These are phyloP conservation scores for Aspergillus intermedius DNA, from an alignment of 2,329 filamentous ascomycete genomes.

Conservation along the genomic window DNA sequence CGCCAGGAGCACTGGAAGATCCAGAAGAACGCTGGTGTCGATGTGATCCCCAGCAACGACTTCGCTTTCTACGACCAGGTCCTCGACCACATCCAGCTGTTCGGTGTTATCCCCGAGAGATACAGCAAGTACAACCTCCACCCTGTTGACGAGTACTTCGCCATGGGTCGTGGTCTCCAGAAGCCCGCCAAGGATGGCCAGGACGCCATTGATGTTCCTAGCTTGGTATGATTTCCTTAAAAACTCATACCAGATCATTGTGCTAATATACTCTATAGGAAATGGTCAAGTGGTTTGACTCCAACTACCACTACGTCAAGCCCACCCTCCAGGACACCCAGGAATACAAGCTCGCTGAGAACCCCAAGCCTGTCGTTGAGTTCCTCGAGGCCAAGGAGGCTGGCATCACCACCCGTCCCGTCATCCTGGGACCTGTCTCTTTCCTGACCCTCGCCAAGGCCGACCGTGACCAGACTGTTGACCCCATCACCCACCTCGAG, in stretches of 20 bases:
- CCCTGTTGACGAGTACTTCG: slow-evolving; percentile 94
- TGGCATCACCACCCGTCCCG: slow-evolving; percentile 85
- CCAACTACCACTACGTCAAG: slow-evolving; percentile 99
- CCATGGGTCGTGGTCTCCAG: slow-evolving; percentile 98
- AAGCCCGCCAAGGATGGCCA: slow-evolving; percentile 56
- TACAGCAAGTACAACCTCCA: slow-evolving; percentile 88
- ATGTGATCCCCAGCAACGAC: slow-evolving; percentile 98
- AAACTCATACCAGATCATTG: not conserved
- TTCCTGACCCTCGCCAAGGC: slow-evolving; percentile 98
- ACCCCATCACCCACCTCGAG: slow-evolving; percentile 88
- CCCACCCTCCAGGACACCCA: slow-evolving; percentile 96
- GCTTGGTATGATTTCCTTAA: slow-evolving; percentile 50
- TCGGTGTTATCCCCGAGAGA: slow-evolving; percentile 85
- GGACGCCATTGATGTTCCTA: slow-evolving; percentile 72
- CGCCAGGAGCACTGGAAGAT: slow-evolving; percentile 98
- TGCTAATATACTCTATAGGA: slow-evolving; percentile 46
- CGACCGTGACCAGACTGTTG: slow-evolving; percentile 86
- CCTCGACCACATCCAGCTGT: slow-evolving; percentile 95
- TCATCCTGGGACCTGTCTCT: slow-evolving; percentile 90
- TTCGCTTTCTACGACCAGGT: slow-evolving; percentile 99
- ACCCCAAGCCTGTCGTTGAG: slow-evolving; percentile 89
- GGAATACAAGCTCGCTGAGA: slow-evolving; percentile 79
- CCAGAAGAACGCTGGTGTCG: slow-evolving; percentile 96
- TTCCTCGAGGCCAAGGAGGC: slow-evolving; percentile 98
- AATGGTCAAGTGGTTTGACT: slow-evolving; percentile 99